These are phyloP conservation scores for Amanita phalloides DNA, from an alignment of 768 basidiomycete species.

Conservation along the genomic window DNA sequence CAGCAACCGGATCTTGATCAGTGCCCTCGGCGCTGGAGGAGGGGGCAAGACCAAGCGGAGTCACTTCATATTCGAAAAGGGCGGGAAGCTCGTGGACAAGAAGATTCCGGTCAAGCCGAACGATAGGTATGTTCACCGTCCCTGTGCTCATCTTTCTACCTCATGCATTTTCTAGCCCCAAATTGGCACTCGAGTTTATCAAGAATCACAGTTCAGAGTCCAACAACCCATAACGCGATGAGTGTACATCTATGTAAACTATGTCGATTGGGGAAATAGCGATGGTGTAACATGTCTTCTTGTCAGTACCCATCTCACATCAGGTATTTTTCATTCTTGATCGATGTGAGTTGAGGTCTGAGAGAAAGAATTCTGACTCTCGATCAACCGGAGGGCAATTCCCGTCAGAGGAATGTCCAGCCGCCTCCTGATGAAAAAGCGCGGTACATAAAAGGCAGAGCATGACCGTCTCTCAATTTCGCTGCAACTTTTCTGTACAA, in stretches of 20 bases:
- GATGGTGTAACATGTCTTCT: no score
- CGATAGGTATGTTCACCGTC: constrained; percentile 49
- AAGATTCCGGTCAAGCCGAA: constrained; percentile 78
- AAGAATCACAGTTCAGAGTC: constrained; percentile 15
- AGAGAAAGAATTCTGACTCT: no score
- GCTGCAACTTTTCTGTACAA: no score
- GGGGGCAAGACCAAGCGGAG: constrained; percentile 83
- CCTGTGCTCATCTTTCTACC: neutral
- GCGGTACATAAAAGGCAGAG: no score
- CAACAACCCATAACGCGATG: neutral
- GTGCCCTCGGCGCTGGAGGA: constrained; percentile 69
- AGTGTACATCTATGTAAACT: neutral
- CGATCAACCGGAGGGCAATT: no score
- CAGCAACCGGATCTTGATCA: constrained; percentile 71
- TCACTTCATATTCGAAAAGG: constrained; percentile 90
- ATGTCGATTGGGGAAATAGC: neutral
- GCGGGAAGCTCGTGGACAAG: constrained; percentile 81
- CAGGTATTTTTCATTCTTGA: no score
- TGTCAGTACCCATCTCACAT: no score
- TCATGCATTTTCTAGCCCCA: constrained; percentile 30
- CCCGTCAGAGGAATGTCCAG: no score
- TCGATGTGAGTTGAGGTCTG: no score
- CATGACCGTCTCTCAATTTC: no score
- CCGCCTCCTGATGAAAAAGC: no score
- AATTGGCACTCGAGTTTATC: constrained; percentile 52